Conservation (phyloP, 805 yeast species). For the Hanseniaspora taiwanica region DNA sequence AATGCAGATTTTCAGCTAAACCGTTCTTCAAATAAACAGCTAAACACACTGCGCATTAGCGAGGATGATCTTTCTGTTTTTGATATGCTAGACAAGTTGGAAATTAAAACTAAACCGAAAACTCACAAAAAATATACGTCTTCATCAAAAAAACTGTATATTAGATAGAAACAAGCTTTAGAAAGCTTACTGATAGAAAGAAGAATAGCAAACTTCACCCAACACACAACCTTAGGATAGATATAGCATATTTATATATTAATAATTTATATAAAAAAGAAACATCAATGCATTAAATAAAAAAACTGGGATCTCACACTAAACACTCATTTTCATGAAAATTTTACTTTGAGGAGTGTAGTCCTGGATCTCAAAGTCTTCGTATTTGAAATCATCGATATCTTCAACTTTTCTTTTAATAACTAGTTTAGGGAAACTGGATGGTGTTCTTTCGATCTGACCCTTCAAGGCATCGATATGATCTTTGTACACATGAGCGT, state of each 20-base stretch:
- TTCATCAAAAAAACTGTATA: not conserved
- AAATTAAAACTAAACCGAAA: slow-evolving; percentile 11
- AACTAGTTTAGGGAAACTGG: slow-evolving; percentile 62
- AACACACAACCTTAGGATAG: too few species aligned
- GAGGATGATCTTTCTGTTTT: slow-evolving; percentile 28
- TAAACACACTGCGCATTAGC: slow-evolving; percentile 15
- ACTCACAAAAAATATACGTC: slow-evolving; percentile 8
- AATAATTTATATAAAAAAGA: too few species aligned
- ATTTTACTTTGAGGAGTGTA: slow-evolving; percentile 76
- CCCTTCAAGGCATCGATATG: slow-evolving; percentile 83
- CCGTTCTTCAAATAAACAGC: too few species aligned
- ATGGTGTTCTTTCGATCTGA: slow-evolving; percentile 66
- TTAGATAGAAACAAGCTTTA: not conserved
- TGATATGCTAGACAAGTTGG: slow-evolving; percentile 25
- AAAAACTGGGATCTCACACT: slow-evolving; percentile 23
- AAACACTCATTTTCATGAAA: slow-evolving; percentile 96
- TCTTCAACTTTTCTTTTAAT: slow-evolving; percentile 53
- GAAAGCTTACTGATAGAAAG: not conserved
- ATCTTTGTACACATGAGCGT: slow-evolving; percentile 87
- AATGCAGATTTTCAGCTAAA: too few species aligned
- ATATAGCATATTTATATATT: too few species aligned
- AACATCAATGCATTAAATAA: too few species aligned
- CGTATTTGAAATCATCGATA: slow-evolving; percentile 81
- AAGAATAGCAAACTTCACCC: not conserved
- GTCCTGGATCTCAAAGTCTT: slow-evolving; percentile 70